Conservation (phyloP, 2,329 filamentous ascomycete species). For the Fusarium scirpi region DNA sequence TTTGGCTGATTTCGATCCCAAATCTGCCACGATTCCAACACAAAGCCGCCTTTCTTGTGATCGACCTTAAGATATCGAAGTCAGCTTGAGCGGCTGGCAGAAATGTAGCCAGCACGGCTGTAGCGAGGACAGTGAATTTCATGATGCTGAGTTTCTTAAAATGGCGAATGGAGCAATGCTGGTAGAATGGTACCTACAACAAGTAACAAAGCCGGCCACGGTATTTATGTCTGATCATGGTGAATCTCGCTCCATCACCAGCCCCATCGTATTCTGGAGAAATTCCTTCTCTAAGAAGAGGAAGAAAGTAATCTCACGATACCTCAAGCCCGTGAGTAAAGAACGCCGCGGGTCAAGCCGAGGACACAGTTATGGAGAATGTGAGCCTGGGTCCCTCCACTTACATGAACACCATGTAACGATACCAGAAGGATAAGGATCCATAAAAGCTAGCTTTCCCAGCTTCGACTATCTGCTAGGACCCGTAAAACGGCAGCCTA, state of each 20-base stretch:
- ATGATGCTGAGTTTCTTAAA: neutral
- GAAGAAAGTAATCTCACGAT: neutral
- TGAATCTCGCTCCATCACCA: neutral
- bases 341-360: neutral
- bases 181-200: neutral
- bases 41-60: neutral
- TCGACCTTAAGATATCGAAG: neutral
- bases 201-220: neutral
- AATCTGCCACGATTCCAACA: neutral
- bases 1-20: neutral
- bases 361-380: neutral
- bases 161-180: neutral
- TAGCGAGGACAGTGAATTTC: neutral
- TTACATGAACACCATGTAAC: neutral
- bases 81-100: neutral
- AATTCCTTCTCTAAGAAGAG: neutral
- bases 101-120: neutral
- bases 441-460: neutral
- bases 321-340: neutral
- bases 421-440: neutral
- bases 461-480: too few species aligned
- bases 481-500: neutral
- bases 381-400: neutral
- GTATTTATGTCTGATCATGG: neutral
- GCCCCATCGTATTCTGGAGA: neutral